Base-by-base conservation (phyloP, 441 rosid species). In the Raphanus hybrid region DNA sequence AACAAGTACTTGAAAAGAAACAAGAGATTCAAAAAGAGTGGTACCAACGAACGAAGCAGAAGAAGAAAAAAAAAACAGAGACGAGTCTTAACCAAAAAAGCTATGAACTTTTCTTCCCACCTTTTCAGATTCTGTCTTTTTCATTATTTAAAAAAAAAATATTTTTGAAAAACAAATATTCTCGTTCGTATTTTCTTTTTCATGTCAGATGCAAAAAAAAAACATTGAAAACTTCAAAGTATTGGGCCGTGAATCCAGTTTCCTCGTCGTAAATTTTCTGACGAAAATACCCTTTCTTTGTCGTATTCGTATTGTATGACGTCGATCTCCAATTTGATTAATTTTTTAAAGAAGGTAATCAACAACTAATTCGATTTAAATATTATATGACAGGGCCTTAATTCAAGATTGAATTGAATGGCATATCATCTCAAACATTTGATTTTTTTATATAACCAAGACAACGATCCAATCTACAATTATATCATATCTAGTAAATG, bases 61-160 rank as follows among this genome's bases (percentile, higher is more conserved):
- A 37, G 32, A 37, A 57, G 20, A 5, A 43, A 48, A 0, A n/a
- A 12, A 35, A 37, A 35, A 71, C 74, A 78, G 81, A 78, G 70
- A 61, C 43, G 45, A 71, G 75, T n/a, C 14, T 6, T 8, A 43
- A 37, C 43, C 3, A 54, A 16, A 54, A 23, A 3, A 78, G 75
- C 43, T 3, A 68, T 1, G 78, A 78, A 74, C 3, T 37, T 52
- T 50, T 72, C 77, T 52, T 71, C 65, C 55, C 3, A n/a, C 58
- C 45, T 72, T 67, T 50, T 61, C 81, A 73, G 74, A 68, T 54
- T 78, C 78, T 78, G 67, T 73, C 82, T 16, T 73, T 78, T 67
- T 78, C 81, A 59, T 6, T 32, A 35, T 45, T 57, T n/a, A 6
- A 34, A 34, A 34, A 6, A 27, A 34, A 34, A 4, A 3, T 27